phyloP scores from a whole-genome alignment of 106 monocot species.

The Hemerocallis citrina region DNA sequence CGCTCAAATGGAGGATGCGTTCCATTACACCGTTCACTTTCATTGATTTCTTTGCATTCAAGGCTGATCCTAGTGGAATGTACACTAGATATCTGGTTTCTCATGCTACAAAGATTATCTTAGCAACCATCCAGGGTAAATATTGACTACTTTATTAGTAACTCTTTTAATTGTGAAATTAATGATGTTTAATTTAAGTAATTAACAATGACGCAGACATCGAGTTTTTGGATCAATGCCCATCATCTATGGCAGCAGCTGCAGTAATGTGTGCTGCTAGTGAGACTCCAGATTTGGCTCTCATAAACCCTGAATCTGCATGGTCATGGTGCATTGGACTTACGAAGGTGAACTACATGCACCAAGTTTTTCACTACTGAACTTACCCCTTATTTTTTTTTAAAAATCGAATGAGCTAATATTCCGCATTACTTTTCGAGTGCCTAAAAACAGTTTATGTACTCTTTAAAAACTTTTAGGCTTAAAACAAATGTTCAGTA shows the following conservation, averaged over 20 bases:
- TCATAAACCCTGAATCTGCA: constrained; percentile 25
- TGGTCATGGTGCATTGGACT: constrained; percentile 52
- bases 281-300: constrained; percentile 26
- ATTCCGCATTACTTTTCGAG: too few relatives aligned
- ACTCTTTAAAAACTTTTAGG: too few relatives aligned
- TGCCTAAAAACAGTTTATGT: too few relatives aligned
- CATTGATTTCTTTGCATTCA: constrained; percentile 45
- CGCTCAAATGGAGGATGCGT: constrained; percentile 59
- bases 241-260: constrained; percentile 62
- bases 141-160: background rate
- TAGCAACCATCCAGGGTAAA: constrained; percentile 43
- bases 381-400: too few relatives aligned
- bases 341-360: constrained; percentile 44
- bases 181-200: too few relatives aligned
- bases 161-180: constrained; percentile 6
- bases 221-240: constrained; percentile 47
- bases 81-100: constrained; percentile 27
- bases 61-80: constrained; percentile 26
- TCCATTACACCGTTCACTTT: constrained; percentile 64
- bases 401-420: too few relatives aligned
- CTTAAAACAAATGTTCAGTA: too few relatives aligned
- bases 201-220: constrained; percentile 28
- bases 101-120: constrained; percentile 30
- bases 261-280: constrained; percentile 46
- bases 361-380: too few relatives aligned